Percentiles rank a stretch among this genome's conserved stretches.
phyloP scores from a whole-genome alignment of 768 basidiomycete species.

The Psilocybe azurescens region DNA sequence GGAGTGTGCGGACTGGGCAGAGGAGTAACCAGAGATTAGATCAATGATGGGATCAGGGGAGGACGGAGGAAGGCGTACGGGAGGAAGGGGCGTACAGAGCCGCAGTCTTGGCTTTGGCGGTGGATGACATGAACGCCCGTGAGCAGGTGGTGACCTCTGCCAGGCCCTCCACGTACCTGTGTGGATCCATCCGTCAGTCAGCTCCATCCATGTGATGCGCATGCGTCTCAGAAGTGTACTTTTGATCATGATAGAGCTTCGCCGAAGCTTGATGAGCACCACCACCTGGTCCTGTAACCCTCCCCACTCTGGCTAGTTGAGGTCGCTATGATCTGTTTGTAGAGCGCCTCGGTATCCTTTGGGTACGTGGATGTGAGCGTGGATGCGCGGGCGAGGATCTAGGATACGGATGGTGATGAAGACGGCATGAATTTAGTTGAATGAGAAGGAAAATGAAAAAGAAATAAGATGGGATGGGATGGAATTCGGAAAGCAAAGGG shows the following conservation, averaged over 20 bases:
- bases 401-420: constrained; percentile 34
- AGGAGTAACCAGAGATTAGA: no score
- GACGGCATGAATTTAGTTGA: no score
- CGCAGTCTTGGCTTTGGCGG: no score
- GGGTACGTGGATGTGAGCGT: constrained; percentile 42
- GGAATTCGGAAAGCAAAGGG: no score
- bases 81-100: constrained; percentile 77
- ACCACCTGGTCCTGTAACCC: constrained; percentile 80
- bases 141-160: constrained; percentile 77
- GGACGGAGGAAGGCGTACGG: constrained; percentile 43
- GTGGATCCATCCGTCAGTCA: constrained; percentile 66
- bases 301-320: constrained; percentile 53
- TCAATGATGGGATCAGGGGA: background rate
- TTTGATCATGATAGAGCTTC: constrained; percentile 48
- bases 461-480: no score
- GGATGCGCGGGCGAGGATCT: constrained; percentile 13
- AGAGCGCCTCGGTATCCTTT: constrained; percentile 71
- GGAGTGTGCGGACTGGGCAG: no score
- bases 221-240: no score
- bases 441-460: no score
- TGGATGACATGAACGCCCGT: no score
- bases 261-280: constrained; percentile 80
- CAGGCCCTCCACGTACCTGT: constrained; percentile 86
- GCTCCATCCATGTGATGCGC: no score
- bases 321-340: constrained; percentile 67